A percentile compares a stretch with the other conserved stretches of the same genome.
Evolutionary conservation across 73 alveolate species (phyloP).

Genomic region (Tetrahymena thermophila): DNA sequence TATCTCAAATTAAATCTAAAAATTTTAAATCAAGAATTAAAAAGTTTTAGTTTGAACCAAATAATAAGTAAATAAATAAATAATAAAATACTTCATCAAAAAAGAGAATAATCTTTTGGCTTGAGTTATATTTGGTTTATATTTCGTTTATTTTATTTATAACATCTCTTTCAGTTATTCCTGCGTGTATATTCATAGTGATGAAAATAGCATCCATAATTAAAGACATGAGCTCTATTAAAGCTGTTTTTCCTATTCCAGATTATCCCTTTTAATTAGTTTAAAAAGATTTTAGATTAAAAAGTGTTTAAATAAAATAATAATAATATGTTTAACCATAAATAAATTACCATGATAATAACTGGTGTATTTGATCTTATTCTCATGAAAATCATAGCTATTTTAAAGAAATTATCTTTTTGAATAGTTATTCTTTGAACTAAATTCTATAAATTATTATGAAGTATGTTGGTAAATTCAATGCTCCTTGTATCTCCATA

Average conservation of each 20-base stretch:
- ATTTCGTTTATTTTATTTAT: constrained; percentile 18
- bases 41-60: background rate
- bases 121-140: background rate
- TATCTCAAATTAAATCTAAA: too few relatives aligned
- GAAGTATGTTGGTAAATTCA: background rate
- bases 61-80: background rate
- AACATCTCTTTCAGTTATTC: constrained; percentile 55
- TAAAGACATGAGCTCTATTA: constrained; percentile 43
- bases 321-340: too few relatives aligned
- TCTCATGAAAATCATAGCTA: constrained; percentile 57
- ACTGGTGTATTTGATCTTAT: constrained; percentile 57
- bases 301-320: too few relatives aligned
- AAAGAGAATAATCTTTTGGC: constrained; percentile 53
- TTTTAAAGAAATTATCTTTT: constrained; percentile 64
- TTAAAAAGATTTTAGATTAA: background rate
- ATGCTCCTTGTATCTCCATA: background rate
- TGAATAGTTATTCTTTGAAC: background rate
- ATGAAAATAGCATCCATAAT: constrained; percentile 47
- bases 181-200: constrained; percentile 65
- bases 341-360: constrained; percentile 47
- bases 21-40: background rate
- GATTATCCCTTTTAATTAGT: constrained; percentile 50
- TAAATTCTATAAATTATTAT: background rate
- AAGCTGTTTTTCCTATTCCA: constrained; percentile 71
- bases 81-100: constrained; percentile 59